Conservation (phyloP, 345 rosid genomes). For the Brassica incana region DNA sequence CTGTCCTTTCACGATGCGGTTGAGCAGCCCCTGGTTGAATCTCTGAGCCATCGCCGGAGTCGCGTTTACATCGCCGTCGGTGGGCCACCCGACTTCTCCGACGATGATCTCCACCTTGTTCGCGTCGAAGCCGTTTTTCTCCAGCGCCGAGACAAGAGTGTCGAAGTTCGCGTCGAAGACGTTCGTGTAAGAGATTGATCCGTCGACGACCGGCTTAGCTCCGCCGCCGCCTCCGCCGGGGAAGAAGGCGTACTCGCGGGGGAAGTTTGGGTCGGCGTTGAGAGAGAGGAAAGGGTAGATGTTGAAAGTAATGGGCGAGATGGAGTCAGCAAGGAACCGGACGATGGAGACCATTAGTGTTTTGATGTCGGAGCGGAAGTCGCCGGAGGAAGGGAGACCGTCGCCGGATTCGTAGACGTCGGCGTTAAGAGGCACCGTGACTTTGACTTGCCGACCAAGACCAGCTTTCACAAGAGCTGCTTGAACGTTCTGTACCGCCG, state of each 20-base stretch:
- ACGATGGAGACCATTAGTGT: slow-evolving; percentile 63
- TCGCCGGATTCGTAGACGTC: slow-evolving; percentile 63
- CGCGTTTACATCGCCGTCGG: slow-evolving; percentile 75
- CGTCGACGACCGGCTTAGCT: slow-evolving; percentile 68
- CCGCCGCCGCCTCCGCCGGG: slow-evolving; percentile 36
- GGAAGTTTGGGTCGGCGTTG: slow-evolving; percentile 69
- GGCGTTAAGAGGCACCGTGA: slow-evolving; percentile 79
- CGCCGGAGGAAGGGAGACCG: slow-evolving; percentile 73
- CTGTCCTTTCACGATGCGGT: slow-evolving; percentile 52
- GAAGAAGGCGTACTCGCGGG: slow-evolving; percentile 79
- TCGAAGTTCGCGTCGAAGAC: slow-evolving; percentile 90
- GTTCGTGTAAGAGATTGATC: slow-evolving; percentile 71
- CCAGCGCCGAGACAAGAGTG: slow-evolving; percentile 68
- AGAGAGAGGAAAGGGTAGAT: slow-evolving; percentile 94
- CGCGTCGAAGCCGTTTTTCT: slow-evolving; percentile 68
- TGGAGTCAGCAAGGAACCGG: slow-evolving; percentile 58
- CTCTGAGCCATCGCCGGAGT: slow-evolving; percentile 56
- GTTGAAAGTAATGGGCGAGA: slow-evolving; percentile 67
- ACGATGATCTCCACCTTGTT: slow-evolving; percentile 61
- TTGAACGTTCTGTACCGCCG: slow-evolving; percentile 87
- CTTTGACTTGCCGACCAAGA: slow-evolving; percentile 66
- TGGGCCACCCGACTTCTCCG: slow-evolving; percentile 96
- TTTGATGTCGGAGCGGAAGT: slow-evolving; percentile 68
- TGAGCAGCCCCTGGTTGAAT: slow-evolving; percentile 80
- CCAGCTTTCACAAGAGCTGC: slow-evolving; percentile 92